Conservation (phyloP, 2,329 filamentous ascomycete genomes). For the Cladorrhinum sp. region DNA sequence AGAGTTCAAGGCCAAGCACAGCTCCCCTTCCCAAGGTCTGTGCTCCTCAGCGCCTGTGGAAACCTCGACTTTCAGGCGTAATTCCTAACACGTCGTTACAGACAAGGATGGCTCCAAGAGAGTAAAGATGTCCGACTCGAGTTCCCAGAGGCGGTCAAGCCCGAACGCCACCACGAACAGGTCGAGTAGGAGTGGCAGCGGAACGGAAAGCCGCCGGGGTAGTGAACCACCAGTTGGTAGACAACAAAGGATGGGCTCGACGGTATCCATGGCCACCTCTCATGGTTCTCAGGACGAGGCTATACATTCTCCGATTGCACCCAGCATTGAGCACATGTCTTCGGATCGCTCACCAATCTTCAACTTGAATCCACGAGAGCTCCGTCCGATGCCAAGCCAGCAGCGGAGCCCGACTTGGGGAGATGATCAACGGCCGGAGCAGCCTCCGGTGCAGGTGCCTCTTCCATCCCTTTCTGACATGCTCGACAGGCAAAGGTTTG, state of each 20-base stretch:
- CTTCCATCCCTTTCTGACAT: slow-evolving; percentile 49
- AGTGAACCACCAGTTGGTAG: slow-evolving; percentile 48
- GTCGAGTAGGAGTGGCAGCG: slow-evolving; percentile 42
- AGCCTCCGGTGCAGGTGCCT: slow-evolving; percentile 33
- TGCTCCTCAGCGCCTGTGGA: slow-evolving; percentile 5
- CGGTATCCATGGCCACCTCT: slow-evolving; percentile 45
- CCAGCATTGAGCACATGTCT: slow-evolving; percentile 36
- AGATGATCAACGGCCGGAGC: slow-evolving; percentile 32
- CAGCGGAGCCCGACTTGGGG: slow-evolving; percentile 27
- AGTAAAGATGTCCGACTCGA: slow-evolving; percentile 43
- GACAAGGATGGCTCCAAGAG: slow-evolving; percentile 51
- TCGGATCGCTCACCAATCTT: slow-evolving; percentile 30
- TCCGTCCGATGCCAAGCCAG: slow-evolving; percentile 25
- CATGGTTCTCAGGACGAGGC: slow-evolving; percentile 44
- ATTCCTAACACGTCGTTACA: slow-evolving; percentile 23
- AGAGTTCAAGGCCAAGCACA: slow-evolving; percentile 74
- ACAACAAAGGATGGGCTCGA: slow-evolving; percentile 48
- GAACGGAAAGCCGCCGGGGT: slow-evolving; percentile 46
- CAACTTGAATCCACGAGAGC: slow-evolving; percentile 27
- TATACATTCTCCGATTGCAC: slow-evolving; percentile 41
- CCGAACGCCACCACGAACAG: slow-evolving; percentile 40
- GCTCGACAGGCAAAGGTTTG: slow-evolving; percentile 38
- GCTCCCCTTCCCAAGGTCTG: slow-evolving; percentile 54
- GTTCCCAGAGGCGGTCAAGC: slow-evolving; percentile 36
- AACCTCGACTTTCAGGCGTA: background rate